Conservation (phyloP, 805 yeast species). For the Candida wancherniae region DNA sequence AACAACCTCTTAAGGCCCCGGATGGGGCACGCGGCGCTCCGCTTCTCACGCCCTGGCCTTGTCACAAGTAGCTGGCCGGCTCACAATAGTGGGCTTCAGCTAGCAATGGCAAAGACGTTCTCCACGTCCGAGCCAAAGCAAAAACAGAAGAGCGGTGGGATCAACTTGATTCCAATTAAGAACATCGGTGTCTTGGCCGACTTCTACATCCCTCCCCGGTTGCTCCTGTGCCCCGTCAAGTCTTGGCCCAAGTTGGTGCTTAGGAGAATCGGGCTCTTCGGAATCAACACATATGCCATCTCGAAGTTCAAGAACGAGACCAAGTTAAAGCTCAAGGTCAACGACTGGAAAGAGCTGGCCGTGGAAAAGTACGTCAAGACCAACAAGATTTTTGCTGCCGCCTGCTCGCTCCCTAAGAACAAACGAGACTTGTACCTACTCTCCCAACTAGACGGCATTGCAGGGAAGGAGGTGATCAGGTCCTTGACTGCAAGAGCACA, state of each 20-base stretch:
- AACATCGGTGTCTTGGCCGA: constrained; percentile 39
- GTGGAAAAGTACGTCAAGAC: constrained; percentile 70
- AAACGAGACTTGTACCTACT: constrained; percentile 43
- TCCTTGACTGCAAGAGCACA: constrained; percentile 30
- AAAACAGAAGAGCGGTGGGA: constrained; percentile 22
- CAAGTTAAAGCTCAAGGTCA: constrained; percentile 47
- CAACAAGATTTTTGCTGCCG: constrained; percentile 74
- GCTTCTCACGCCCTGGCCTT: too few relatives aligned
- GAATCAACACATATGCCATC: constrained; percentile 57
- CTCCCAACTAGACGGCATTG: constrained; percentile 29
- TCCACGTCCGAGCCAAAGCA: constrained; percentile 13
- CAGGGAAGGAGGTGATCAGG: constrained; percentile 30
- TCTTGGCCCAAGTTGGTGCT: constrained; percentile 45
- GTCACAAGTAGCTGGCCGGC: too few relatives aligned
- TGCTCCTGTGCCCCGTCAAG: constrained; percentile 19
- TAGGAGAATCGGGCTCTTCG: constrained; percentile 62
- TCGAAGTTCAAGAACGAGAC: constrained; percentile 43
- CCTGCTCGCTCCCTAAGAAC: constrained; percentile 27
- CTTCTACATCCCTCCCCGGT: constrained; percentile 39
- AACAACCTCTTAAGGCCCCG: neutral
- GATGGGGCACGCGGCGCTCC: neutral
- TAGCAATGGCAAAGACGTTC: too few relatives aligned
- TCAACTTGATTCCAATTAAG: constrained; percentile 34
- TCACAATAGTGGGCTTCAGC: too few relatives aligned
- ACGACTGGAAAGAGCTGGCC: constrained; percentile 84